Base-by-base conservation (phyloP, 1,139 yeast species). In the Candida neerlandica region DNA sequence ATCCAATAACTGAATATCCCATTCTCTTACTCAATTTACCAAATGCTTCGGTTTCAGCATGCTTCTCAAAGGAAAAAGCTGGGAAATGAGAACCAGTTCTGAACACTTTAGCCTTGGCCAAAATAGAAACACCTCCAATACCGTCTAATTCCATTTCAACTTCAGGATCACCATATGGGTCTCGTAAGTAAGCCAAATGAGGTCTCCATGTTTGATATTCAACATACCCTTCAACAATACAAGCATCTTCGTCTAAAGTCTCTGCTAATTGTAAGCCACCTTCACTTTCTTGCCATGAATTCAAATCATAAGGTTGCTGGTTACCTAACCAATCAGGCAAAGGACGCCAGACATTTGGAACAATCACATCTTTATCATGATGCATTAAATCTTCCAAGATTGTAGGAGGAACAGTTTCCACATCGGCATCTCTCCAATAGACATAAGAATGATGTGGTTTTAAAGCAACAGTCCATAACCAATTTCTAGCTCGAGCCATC, bases 181-280 rank as follows among this genome's bases (percentile, higher is more conserved):
- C 96, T 57, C 96, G 78, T 63, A 89, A 75, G 64, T 89, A 89
- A 0, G 96, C 96, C 59, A 89, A 77, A 68, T 89, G 96, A 1
- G 96, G 92, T 65, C 96, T 78, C 96, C 96, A 89, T 1, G 96
- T 89, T 49, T 92, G 95, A 66, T 88, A 89, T 68, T 89, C 96
- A 37, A 89, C 94, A 64, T 89, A 89, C 12, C 96, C 96, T 67
- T 89, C 96, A 11, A 89, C 96, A 57, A 89, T 89, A 54, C 91
- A 92, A 1, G 91, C 94, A 64, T 89, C 96, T 65, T 89, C 96
- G 60, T 83, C 90, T 46, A 89, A 74, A 19, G 84, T 76, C 34
- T 82, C 84, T 0, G 96, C 96, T 56, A 89, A 74, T 62, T 85
- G 89, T 41, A 88, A 69, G 1, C 94, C 96, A 38, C 95, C 91